These are phyloP conservation scores for Termitomyces eurrhizus DNA, from an alignment of 768 basidiomycete genomes.

Conservation along the genomic window DNA sequence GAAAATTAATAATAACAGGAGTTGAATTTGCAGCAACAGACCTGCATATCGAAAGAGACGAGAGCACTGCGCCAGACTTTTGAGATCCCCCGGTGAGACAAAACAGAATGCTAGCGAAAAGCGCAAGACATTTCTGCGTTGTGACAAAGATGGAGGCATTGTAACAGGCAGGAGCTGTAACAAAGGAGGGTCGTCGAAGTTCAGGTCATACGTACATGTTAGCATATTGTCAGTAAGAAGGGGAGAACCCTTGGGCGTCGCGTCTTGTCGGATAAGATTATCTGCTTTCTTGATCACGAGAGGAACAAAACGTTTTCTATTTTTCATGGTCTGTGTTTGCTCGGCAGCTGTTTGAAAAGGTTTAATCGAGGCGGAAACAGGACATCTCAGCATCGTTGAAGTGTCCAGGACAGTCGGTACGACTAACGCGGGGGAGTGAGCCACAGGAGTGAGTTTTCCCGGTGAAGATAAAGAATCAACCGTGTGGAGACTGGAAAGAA, in stretches of 20 bases:
- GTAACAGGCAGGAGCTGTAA: slow-evolving; percentile 37
- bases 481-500: not conserved
- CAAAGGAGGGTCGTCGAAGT: slow-evolving; percentile 25
- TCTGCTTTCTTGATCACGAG: slow-evolving; percentile 15
- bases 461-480: not conserved
- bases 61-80: slow-evolving; percentile 48
- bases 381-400: not conserved
- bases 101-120: slow-evolving; percentile 54
- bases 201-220: slow-evolving; percentile 24
- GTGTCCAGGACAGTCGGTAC: not conserved
- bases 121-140: slow-evolving; percentile 49
- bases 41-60: slow-evolving; percentile 63
- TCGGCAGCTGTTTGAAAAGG: not conserved
- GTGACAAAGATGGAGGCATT: slow-evolving; percentile 54
- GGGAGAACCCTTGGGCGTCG: not conserved
- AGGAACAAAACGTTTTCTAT: slow-evolving; percentile 28
- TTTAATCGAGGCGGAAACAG: not conserved
- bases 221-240: not conserved
- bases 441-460: not conserved
- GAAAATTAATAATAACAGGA: slow-evolving; percentile 2
- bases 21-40: slow-evolving; percentile 22
- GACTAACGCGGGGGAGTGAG: not conserved
- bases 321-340: not conserved
- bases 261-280: not conserved
- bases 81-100: slow-evolving; percentile 41